Evolutionary conservation across 2,329 filamentous ascomycete species (phyloP).

Genomic region (Grosmannia huntii): DNA sequence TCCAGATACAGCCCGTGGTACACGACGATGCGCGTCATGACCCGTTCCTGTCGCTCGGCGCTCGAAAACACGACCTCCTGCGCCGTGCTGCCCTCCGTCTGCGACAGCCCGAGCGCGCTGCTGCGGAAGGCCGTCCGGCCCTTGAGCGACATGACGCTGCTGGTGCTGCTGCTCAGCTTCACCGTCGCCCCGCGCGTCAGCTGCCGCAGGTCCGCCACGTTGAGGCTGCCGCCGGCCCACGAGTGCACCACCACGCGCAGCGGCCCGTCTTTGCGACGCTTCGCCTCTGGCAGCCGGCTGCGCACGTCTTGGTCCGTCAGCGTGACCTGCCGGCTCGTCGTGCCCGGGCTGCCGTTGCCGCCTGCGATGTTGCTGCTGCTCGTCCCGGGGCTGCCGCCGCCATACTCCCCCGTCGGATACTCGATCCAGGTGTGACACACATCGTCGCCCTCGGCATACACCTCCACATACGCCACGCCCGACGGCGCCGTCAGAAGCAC

Average conservation of each 20-base stretch:
- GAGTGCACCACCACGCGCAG: constrained; percentile 65
- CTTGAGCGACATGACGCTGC: constrained; percentile 22
- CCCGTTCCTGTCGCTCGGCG: constrained; percentile 52
- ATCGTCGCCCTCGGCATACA: constrained; percentile 69
- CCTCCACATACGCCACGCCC: constrained; percentile 75
- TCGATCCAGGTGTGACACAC: constrained; percentile 74
- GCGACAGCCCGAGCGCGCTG: constrained; percentile 58
- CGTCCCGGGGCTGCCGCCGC: background rate
- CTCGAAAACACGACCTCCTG: constrained; percentile 66
- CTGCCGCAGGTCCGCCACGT: constrained; percentile 62
- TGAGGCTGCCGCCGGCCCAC: constrained; percentile 57
- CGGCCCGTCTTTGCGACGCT: constrained; percentile 44
- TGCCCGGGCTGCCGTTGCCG: constrained; percentile 38
- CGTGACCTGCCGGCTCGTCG: constrained; percentile 54
- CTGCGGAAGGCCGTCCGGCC: constrained; percentile 65
- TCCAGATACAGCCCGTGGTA: constrained; percentile 68
- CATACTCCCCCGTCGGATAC: constrained; percentile 47
- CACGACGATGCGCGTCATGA: constrained; percentile 62
- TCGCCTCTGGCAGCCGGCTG: constrained; percentile 55
- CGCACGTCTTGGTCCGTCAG: constrained; percentile 67
- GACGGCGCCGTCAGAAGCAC: constrained; percentile 67
- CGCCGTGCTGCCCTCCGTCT: constrained; percentile 55
- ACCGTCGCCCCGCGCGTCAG: constrained; percentile 60
- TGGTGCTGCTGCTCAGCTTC: constrained; percentile 52
- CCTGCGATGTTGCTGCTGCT: background rate